These are phyloP conservation scores for Jamesozyma rosinii DNA, from an alignment of 805 yeast genomes.

Conservation along the genomic window DNA sequence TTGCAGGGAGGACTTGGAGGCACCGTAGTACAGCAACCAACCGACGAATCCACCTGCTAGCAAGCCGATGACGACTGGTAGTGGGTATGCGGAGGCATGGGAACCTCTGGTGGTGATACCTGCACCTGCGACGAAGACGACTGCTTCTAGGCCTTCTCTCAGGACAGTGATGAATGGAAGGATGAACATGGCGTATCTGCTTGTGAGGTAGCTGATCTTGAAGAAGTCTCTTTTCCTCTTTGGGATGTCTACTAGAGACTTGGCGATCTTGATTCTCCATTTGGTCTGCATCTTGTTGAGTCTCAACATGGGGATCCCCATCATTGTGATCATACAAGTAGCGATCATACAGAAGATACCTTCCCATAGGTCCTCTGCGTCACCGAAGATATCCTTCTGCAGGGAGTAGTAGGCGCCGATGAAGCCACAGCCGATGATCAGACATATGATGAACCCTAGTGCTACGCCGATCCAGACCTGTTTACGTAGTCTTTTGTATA, in stretches of 20 bases:
- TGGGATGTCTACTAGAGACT: conserved; percentile 60
- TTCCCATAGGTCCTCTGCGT: conserved; percentile 93
- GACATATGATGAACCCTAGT: conserved; percentile 67
- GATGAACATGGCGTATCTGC: conserved; percentile 79
- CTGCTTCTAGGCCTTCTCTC: conserved; percentile 96
- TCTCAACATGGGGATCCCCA: conserved; percentile 96
- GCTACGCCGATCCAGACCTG: conserved; percentile 86
- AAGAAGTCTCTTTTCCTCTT: conserved; percentile 41
- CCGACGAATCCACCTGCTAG: conserved; percentile 73
- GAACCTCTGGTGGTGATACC: conserved; percentile 51
- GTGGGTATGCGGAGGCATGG: conserved; percentile 71
- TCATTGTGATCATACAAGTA: conserved; percentile 73
- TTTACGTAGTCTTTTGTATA: conserved; percentile 52
- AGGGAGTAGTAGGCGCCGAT: conserved; percentile 86
- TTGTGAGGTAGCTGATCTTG: conserved; percentile 45
- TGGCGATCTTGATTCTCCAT: conserved; percentile 93
- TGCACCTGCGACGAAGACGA: conserved; percentile 93
- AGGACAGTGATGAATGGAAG: conserved; percentile 84
- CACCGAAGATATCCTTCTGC: conserved; percentile 74
- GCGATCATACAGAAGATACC: conserved; percentile 91
- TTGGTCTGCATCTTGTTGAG: conserved; percentile 92
- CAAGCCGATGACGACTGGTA: conserved; percentile 85
- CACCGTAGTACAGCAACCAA: conserved; percentile 64
- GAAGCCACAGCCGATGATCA: conserved; percentile 82
- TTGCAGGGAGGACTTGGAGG: conserved; percentile 75